Evolutionary conservation across 2,329 filamentous ascomycete genomes (phyloP).

Genomic region (Neophaeococcomyces aloes): DNA sequence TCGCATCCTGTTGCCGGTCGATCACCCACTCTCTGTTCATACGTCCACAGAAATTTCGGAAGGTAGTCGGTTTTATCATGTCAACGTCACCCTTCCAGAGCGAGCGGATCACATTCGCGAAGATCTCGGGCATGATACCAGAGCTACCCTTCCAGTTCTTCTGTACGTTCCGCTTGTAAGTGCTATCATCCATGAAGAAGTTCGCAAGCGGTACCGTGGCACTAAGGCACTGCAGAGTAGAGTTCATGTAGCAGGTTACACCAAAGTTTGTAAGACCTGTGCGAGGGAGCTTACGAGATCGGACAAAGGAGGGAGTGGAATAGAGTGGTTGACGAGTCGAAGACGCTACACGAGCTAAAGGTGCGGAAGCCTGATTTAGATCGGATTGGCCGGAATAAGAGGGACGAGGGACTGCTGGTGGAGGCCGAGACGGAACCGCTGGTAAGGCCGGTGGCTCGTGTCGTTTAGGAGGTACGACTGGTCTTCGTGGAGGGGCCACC

Average conservation of each 20-base stretch:
- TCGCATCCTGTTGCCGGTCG: slow-evolving; percentile 73
- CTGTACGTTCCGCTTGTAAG: slow-evolving; percentile 48
- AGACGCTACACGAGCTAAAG: slow-evolving; percentile 36
- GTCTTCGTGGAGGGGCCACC: slow-evolving; percentile 32
- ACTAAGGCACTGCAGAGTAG: slow-evolving; percentile 73
- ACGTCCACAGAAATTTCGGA: slow-evolving; percentile 53
- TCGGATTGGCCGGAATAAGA: slow-evolving; percentile 77
- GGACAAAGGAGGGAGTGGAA: slow-evolving; percentile 32
- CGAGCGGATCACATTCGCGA: slow-evolving; percentile 50
- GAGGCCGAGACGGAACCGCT: slow-evolving; percentile 51
- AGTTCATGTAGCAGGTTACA: slow-evolving; percentile 85
- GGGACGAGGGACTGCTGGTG: slow-evolving; percentile 54
- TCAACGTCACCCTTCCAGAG: slow-evolving; percentile 51
- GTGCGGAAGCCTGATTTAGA: slow-evolving; percentile 38
- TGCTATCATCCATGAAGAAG: slow-evolving; percentile 54
- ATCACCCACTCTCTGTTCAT: slow-evolving; percentile 61
- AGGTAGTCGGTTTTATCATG: slow-evolving; percentile 49
- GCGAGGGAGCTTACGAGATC: slow-evolving; percentile 42
- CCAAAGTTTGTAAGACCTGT: slow-evolving; percentile 72
- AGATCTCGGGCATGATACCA: slow-evolving; percentile 52
- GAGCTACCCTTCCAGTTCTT: slow-evolving; percentile 56
- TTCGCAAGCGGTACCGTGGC: slow-evolving; percentile 54
- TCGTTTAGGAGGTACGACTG: slow-evolving; percentile 25
- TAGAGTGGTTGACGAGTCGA: slow-evolving; percentile 36
- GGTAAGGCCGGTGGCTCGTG: slow-evolving; percentile 42